Percentiles rank a stretch among this genome's conserved stretches.
Conservation (phyloP, 306 rosid species). For the Cercis canadensis region DNA sequence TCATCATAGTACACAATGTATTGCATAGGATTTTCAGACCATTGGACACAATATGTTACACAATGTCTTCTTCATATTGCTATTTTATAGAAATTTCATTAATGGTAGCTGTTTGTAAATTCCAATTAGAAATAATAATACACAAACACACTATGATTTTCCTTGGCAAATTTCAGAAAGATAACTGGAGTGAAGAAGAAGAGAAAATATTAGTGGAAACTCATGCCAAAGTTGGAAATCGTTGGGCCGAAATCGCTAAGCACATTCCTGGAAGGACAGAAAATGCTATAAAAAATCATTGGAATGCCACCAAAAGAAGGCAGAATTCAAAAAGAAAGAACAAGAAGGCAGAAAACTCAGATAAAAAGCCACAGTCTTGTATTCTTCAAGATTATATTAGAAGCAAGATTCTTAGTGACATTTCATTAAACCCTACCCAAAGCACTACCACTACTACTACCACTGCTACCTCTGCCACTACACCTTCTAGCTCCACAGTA, state of each 20-base stretch:
- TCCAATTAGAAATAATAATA: not conserved
- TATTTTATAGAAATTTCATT: not conserved
- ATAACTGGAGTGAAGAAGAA: constrained; percentile 81
- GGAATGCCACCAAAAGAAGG: constrained; percentile 93
- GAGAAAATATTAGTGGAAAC: constrained; percentile 69
- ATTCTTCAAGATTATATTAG: constrained; percentile 79
- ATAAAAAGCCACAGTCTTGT: constrained; percentile 62
- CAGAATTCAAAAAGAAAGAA: constrained; percentile 80
- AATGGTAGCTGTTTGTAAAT: not conserved
- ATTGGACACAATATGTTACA: too few species aligned
- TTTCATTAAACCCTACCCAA: constrained; percentile 6
- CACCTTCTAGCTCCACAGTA: constrained; percentile 10
- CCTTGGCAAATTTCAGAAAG: constrained; percentile 55
- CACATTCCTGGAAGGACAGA: constrained; percentile 81
- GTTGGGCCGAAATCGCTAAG: constrained; percentile 92
- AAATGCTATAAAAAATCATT: constrained; percentile 87
- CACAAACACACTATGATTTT: not conserved
- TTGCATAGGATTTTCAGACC: too few species aligned
- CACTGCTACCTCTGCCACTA: not conserved
- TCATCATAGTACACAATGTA: too few species aligned
- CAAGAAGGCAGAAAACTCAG: constrained; percentile 47
- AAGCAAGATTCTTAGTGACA: constrained; percentile 32
- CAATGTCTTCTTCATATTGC: too few species aligned
- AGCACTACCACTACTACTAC: not conserved
- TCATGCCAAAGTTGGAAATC: constrained; percentile 72